Percentiles rank a stretch among this genome's conserved stretches.
Conservation (phyloP, 768 basidiomycete genomes). For the Dictyophora rubrovolvata region DNA sequence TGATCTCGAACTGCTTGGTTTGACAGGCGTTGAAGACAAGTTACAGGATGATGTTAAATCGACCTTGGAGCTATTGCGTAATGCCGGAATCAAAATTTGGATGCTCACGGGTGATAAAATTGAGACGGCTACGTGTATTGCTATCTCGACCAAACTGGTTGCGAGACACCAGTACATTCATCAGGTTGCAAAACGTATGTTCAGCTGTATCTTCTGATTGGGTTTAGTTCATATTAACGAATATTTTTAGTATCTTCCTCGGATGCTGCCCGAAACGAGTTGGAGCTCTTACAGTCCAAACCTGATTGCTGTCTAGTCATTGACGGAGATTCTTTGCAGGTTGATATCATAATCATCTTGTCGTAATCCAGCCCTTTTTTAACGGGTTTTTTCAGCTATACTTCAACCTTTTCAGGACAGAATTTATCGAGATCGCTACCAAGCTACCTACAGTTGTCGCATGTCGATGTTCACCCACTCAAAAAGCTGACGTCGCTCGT, state of each 20-base stretch:
- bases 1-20: constrained; percentile 82
- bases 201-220: background rate
- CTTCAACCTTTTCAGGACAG: constrained; percentile 78
- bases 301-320: constrained; percentile 97
- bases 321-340: constrained; percentile 93
- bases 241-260: constrained; percentile 64
- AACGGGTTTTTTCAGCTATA: constrained; percentile 52
- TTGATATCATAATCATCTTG: constrained; percentile 21
- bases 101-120: constrained; percentile 99
- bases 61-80: constrained; percentile 84
- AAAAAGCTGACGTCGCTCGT: constrained; percentile 95
- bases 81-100: constrained; percentile 98
- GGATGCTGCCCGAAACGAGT: constrained; percentile 73
- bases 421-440: constrained; percentile 94
- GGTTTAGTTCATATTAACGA: background rate
- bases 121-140: constrained; percentile 96
- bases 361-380: background rate
- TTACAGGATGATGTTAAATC: constrained; percentile 94
- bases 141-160: constrained; percentile 93
- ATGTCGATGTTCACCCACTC: constrained; percentile 96
- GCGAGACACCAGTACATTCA: constrained; percentile 96
- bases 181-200: constrained; percentile 83
- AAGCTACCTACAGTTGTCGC: constrained; percentile 95
- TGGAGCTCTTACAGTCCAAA: constrained; percentile 91
- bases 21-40: constrained; percentile 99